Percentiles rank a stretch among this genome's conserved stretches.
Evolutionary conservation across 2,329 filamentous ascomycete species (phyloP).

Genomic region (Talaromyces sp.): DNA sequence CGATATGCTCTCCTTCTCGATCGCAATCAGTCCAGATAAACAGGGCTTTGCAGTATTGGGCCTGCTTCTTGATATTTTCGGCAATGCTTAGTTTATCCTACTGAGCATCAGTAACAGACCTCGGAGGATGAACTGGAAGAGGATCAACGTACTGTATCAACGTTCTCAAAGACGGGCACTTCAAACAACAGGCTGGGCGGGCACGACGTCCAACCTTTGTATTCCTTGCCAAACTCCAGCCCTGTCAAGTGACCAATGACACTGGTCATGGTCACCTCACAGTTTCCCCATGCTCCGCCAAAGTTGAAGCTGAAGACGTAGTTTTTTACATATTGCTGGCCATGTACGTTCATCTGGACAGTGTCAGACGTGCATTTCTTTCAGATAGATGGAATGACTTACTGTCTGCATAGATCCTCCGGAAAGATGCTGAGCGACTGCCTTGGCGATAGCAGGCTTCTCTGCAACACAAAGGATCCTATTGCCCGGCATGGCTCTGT

Average conservation of each 20-base stretch:
- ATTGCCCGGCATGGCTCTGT: slow-evolving; percentile 28
- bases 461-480: slow-evolving; percentile 69
- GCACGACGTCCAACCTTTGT: slow-evolving; percentile 75
- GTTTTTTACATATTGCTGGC: slow-evolving; percentile 81
- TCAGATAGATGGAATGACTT: slow-evolving; percentile 32
- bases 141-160: slow-evolving; percentile 55
- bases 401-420: slow-evolving; percentile 69
- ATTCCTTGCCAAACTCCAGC: slow-evolving; percentile 69
- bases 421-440: slow-evolving; percentile 82
- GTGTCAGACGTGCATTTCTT: background rate
- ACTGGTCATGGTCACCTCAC: slow-evolving; percentile 86
- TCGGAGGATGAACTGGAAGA: background rate
- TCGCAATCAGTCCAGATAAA: slow-evolving; percentile 99
- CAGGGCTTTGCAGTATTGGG: slow-evolving; percentile 64
- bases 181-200: slow-evolving; percentile 75
- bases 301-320: slow-evolving; percentile 91
- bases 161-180: slow-evolving; percentile 64
- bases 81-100: slow-evolving; percentile 77
- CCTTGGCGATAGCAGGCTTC: slow-evolving; percentile 93
- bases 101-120: background rate
- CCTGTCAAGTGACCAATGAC: slow-evolving; percentile 82
- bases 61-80: slow-evolving; percentile 76
- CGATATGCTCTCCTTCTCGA: slow-evolving; percentile 94
- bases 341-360: slow-evolving; percentile 60
- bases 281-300: slow-evolving; percentile 70